Evolutionary conservation across 257 asterid species (phyloP).

Genomic region (Oldenlandia corymbosa): DNA sequence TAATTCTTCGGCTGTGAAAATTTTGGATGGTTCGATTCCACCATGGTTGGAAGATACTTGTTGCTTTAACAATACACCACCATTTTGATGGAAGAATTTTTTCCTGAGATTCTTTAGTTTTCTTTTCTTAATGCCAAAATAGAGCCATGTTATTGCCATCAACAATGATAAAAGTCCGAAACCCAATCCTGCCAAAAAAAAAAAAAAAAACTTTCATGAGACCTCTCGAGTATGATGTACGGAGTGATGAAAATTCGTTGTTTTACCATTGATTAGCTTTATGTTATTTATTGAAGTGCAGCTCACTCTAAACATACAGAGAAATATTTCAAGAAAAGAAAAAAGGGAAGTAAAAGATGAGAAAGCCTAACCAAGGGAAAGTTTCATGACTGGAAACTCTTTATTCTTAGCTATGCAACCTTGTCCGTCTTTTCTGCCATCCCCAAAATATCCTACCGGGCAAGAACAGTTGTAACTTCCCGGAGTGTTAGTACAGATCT

Average conservation of each 20-base stretch:
- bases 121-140: conserved; percentile 21
- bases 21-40: conserved; percentile 21
- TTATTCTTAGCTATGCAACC: conserved; percentile 47
- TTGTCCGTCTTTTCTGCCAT: conserved; percentile 33
- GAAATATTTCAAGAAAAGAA: too few species aligned
- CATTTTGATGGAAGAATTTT: conserved; percentile 49
- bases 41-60: conserved; percentile 23
- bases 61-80: conserved; percentile 47
- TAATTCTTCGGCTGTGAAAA: conserved; percentile 35
- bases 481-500: conserved; percentile 29
- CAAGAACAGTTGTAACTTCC: conserved; percentile 46
- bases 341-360: too few species aligned
- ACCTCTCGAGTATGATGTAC: too few species aligned
- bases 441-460: conserved; percentile 40
- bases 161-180: conserved; percentile 22
- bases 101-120: conserved; percentile 22
- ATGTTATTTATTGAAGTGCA: too few species aligned
- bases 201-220: conserved; percentile 5
- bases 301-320: too few species aligned
- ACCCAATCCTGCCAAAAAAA: conserved; percentile 18
- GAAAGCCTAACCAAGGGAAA: conserved; percentile 59
- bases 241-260: too few species aligned
- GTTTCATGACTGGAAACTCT: conserved; percentile 38
- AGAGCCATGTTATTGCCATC: conserved; percentile 24
- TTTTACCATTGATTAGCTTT: too few species aligned